phyloP scores from a whole-genome alignment of 495 filamentous ascomycete genomes.

The Penicillium salamii region DNA sequence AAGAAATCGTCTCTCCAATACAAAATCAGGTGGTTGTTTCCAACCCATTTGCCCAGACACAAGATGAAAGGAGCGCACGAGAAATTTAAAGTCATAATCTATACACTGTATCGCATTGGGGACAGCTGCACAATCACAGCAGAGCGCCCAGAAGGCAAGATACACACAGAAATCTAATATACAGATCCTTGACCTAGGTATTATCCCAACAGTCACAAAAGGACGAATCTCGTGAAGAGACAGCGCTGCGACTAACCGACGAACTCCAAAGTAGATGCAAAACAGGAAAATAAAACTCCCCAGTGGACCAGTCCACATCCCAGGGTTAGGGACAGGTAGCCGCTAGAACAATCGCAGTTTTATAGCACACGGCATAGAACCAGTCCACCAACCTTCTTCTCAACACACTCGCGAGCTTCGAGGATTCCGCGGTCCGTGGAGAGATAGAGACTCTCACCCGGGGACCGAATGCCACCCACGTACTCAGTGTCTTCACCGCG shows the following conservation, averaged over 20 bases:
- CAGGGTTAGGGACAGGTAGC: neutral
- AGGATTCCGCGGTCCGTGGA: slow-evolving; percentile 76
- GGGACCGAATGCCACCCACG: slow-evolving; percentile 67
- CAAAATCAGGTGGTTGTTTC: too few relatives aligned
- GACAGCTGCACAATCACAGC: slow-evolving; percentile 17
- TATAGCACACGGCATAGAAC: slow-evolving; percentile 68
- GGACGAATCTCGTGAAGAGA: slow-evolving; percentile 27
- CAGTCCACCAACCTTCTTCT: slow-evolving; percentile 81
- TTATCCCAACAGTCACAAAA: slow-evolving; percentile 36
- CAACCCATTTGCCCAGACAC: too few relatives aligned
- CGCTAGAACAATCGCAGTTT: slow-evolving; percentile 10
- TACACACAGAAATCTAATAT: slow-evolving; percentile 38
- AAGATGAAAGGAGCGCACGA: slow-evolving; percentile 9
- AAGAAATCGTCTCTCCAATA: too few relatives aligned
- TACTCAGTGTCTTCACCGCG: slow-evolving; percentile 62
- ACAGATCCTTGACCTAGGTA: slow-evolving; percentile 36
- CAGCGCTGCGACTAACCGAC: slow-evolving; percentile 37
- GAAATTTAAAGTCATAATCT: slow-evolving; percentile 27
- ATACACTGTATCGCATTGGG: slow-evolving; percentile 22
- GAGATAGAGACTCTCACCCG: slow-evolving; percentile 84
- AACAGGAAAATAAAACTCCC: slow-evolving; percentile 18
- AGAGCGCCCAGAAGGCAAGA: slow-evolving; percentile 20
- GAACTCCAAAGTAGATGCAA: slow-evolving; percentile 48
- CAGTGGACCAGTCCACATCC: slow-evolving; percentile 5
- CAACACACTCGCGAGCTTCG: slow-evolving; percentile 83